phyloP scores from a whole-genome alignment of 805 yeast genomes.

The Saturnispora saitoi region DNA sequence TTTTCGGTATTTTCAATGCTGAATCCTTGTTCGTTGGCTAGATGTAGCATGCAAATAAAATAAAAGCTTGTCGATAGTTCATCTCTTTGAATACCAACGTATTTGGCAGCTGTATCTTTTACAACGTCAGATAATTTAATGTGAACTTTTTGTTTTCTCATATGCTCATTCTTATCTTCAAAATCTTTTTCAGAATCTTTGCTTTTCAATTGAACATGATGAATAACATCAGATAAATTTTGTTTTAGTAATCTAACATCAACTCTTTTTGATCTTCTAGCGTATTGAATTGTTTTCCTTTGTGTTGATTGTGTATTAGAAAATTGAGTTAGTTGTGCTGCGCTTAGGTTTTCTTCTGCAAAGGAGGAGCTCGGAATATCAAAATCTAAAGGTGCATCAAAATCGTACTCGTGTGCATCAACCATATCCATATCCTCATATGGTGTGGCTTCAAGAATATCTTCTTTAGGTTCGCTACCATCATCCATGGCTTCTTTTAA shows the following conservation, averaged over 20 bases:
- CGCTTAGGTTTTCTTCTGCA: neutral
- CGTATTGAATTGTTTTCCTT: slow-evolving; percentile 42
- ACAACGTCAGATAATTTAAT: slow-evolving; percentile 19
- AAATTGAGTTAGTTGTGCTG: neutral
- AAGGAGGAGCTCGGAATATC: slow-evolving; percentile 1
- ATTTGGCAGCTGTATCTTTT: slow-evolving; percentile 31
- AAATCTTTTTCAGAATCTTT: neutral
- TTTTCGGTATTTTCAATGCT: slow-evolving; percentile 39
- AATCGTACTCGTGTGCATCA: slow-evolving; percentile 13
- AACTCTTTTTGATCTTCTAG: slow-evolving; percentile 70
- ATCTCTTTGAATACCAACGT: slow-evolving; percentile 45
- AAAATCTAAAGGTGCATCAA: slow-evolving; percentile 10
- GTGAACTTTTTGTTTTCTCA: slow-evolving; percentile 7
- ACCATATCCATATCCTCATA: slow-evolving; percentile 27
- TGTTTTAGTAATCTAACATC: slow-evolving; percentile 67
- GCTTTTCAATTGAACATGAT: neutral
- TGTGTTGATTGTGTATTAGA: slow-evolving; percentile 6
- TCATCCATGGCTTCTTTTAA: slow-evolving; percentile 12
- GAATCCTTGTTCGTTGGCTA: slow-evolving; percentile 81
- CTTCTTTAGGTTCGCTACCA: neutral
- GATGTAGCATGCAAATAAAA: slow-evolving; percentile 73
- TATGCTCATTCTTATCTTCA: neutral
- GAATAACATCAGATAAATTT: slow-evolving; percentile 59
- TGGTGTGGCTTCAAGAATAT: slow-evolving; percentile 19
- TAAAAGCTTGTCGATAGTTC: slow-evolving; percentile 81